Evolutionary conservation across 2,329 filamentous ascomycete genomes (phyloP).

Genomic region (Didymella glomerata): DNA sequence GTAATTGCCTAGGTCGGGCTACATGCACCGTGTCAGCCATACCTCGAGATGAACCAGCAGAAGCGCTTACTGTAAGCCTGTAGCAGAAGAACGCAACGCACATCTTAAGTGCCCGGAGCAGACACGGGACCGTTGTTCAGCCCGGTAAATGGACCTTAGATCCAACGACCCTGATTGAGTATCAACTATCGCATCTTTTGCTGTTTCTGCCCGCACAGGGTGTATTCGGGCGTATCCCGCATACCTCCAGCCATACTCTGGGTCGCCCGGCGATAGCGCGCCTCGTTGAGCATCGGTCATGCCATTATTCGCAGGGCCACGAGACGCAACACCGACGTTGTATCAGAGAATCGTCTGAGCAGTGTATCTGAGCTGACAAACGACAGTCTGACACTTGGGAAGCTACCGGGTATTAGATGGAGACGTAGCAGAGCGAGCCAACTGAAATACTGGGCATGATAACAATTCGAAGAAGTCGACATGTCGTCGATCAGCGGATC

Average conservation of each 20-base stretch:
- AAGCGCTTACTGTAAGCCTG: constrained; percentile 52
- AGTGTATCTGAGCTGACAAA: constrained; percentile 59
- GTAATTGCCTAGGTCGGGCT: constrained; percentile 24
- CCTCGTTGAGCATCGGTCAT: constrained; percentile 63
- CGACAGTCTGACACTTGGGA: not conserved
- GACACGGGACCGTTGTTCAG: constrained; percentile 63
- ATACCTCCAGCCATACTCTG: constrained; percentile 21
- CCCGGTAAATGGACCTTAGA: constrained; percentile 63
- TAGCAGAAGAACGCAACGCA: constrained; percentile 66
- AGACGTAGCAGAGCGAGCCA: constrained; percentile 27
- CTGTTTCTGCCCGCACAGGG: too few species aligned
- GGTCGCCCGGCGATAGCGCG: constrained; percentile 19
- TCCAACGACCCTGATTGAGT: constrained; percentile 58
- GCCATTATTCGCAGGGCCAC: constrained; percentile 58
- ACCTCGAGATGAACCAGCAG: not conserved
- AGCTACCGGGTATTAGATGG: not conserved
- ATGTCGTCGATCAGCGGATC: not conserved
- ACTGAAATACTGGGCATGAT: constrained; percentile 9
- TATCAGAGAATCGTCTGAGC: constrained; percentile 61
- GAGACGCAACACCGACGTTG: constrained; percentile 59
- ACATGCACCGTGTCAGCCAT: not conserved
- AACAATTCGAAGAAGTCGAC: not conserved
- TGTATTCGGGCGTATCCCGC: not conserved
- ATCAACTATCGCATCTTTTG: constrained; percentile 22
- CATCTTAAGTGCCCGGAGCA: constrained; percentile 64